phyloP scores from a whole-genome alignment of 352 stramenopile species.

The Phytophthora ohioensis region DNA sequence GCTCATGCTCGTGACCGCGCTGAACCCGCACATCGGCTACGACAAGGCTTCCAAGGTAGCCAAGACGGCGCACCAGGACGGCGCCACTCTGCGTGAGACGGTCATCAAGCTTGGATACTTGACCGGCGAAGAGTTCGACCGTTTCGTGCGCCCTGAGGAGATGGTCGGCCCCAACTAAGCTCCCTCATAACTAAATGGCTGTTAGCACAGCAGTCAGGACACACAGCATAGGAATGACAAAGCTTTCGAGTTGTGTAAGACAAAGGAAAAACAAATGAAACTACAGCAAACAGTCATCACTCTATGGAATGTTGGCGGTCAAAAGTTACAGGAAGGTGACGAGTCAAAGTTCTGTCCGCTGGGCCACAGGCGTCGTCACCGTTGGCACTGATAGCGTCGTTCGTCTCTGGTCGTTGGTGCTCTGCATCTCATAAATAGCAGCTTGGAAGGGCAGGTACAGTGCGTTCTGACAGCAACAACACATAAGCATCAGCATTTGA shows the following conservation, averaged over 20 bases:
- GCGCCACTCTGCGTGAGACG: conserved; percentile 93
- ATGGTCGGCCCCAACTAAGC: conserved; percentile 94
- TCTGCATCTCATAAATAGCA: conserved; percentile 69
- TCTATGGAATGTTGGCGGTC: no score
- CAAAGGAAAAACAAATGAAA: conserved; percentile 6
- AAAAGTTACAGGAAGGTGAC: conserved; percentile 13
- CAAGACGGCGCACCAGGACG: conserved; percentile 96
- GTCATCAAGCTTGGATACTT: conserved; percentile 92
- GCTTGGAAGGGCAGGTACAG: conserved; percentile 66
- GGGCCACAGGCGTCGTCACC: conserved; percentile 26
- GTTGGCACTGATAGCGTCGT: conserved; percentile 28
- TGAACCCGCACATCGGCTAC: conserved; percentile 98
- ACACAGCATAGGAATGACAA: no score
- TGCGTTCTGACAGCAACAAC: conserved; percentile 44
- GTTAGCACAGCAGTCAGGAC: conserved; percentile 1
- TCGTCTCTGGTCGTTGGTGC: conserved; percentile 26
- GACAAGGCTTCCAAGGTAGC: conserved; percentile 97
- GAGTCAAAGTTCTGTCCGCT: conserved; percentile 42
- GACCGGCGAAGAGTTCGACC: conserved; percentile 95
- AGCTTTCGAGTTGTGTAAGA: neutral
- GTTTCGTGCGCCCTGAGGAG: conserved; percentile 94
- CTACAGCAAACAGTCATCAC: no score
- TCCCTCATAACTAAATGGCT: neutral
- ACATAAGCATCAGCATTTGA: neutral
- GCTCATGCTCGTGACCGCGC: conserved; percentile 97